These are phyloP conservation scores for Pseudogymnoascus sp. DNA, from an alignment of 2,329 filamentous ascomycete species.

Conservation along the genomic window DNA sequence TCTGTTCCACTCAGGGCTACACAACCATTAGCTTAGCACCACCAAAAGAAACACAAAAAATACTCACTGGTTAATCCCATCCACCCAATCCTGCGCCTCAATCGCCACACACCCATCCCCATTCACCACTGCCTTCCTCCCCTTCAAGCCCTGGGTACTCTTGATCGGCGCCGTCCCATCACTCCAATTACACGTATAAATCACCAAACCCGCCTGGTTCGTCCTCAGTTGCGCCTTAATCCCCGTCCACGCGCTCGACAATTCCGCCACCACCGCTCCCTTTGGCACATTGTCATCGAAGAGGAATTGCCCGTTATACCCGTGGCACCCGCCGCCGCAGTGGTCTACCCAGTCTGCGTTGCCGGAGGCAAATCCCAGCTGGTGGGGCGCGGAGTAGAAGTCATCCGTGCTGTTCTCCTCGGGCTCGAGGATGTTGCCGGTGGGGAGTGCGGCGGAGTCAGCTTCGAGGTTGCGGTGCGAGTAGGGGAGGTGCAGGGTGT, in stretches of 20 bases:
- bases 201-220: conserved; percentile 63
- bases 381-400: conserved; percentile 56
- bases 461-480: conserved; percentile 50
- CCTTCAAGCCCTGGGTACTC: conserved; percentile 48
- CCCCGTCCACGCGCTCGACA: conserved; percentile 57
- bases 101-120: conserved; percentile 67
- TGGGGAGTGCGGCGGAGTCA: conserved; percentile 51
- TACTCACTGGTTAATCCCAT: conserved; percentile 59
- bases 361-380: conserved; percentile 54
- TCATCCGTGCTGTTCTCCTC: conserved; percentile 57
- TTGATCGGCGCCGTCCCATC: conserved; percentile 47
- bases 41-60: neutral
- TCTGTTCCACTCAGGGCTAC: conserved; percentile 37
- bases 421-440: conserved; percentile 59
- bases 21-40: conserved; percentile 21
- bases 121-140: conserved; percentile 36
- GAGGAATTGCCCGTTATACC: conserved; percentile 59
- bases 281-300: conserved; percentile 35
- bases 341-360: conserved; percentile 51
- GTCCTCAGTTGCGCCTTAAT: conserved; percentile 64
- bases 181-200: conserved; percentile 61
- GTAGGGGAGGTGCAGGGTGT: conserved; percentile 57
- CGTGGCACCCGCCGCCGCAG: conserved; percentile 59
- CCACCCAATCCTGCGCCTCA: conserved; percentile 71
- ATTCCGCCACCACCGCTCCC: conserved; percentile 40